Base-by-base conservation (phyloP, 2,329 filamentous ascomycete genomes). In the Colletotrichum ledebouriae region DNA sequence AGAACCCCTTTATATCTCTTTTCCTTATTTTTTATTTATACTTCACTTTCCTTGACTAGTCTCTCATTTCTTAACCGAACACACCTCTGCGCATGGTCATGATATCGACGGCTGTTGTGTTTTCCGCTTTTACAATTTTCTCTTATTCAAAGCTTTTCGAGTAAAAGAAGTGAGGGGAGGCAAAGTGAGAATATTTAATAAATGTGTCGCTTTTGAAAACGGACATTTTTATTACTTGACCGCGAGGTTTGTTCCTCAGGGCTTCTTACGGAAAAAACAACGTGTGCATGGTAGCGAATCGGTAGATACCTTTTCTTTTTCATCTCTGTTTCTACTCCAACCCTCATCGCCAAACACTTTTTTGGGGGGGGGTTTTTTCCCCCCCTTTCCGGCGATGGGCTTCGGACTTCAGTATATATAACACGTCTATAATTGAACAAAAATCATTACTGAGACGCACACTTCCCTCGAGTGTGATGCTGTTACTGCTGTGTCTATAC, bases 11-110 rank as follows among this genome's bases (percentile, higher is more conserved):
- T 67, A 67, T 67, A 68, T 65, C 60, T 65, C 41, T 50, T 67
- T 68, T 55, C 67, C 59, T 68, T 70, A 59, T 56, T 59, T 68
- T 66, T 70, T 63, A 63, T 67, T 67, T 56, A 68, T 63, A 63
- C 59, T 63, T 22, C 25, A 39, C 17, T 60, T 59, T 55, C 65
- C 67, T 68, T 63, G 59, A 46, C 60, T 50, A 52, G 59, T 63
- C 34, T 34, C 33, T 55, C 53, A 65, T 63, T 55, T 22, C 57
- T 50, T 47, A 29, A 49, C 52, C 33, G 33, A 49, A 56, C 37
- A 44, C 50, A 68, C 53, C 64, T 68, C 44, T 59, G 64, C 59
- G 22, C 42, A 70, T 57, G 67, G 64, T 65, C 55, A 68, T 39
- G 65, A 68, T 59, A 41, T 44, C 46, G 47, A 68, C 65, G 65